These are phyloP conservation scores for Lactarius sp. DNA, from an alignment of 768 basidiomycete species.

Conservation along the genomic window DNA sequence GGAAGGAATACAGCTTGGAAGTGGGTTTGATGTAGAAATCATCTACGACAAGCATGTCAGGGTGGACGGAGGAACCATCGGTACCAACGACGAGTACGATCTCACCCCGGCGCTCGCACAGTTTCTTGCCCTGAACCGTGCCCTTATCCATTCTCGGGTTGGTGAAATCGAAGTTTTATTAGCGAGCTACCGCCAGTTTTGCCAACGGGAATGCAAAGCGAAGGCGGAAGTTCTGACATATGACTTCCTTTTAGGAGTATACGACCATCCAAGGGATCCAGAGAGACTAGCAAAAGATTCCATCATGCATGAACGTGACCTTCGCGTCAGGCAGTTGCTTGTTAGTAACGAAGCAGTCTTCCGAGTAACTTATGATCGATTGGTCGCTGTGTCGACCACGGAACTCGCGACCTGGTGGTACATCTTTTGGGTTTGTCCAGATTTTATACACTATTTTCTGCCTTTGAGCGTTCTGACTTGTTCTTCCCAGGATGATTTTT, in stretches of 20 bases:
- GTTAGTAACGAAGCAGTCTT: conserved; percentile 43
- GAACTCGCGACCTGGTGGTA: conserved; percentile 70
- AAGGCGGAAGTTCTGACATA: conserved; percentile 58
- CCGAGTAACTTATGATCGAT: conserved; percentile 48
- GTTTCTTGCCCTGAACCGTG: conserved; percentile 55
- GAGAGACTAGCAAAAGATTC: conserved; percentile 42
- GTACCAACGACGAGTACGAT: conserved; percentile 61
- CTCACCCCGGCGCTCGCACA: conserved; percentile 57
- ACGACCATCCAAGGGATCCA: conserved; percentile 48
- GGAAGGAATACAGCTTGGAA: conserved; percentile 54
- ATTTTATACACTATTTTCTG: neutral
- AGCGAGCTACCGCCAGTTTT: conserved; percentile 47
- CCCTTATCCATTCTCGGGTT: conserved; percentile 42
- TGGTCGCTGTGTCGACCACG: conserved; percentile 44
- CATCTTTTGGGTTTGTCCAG: conserved; percentile 59
- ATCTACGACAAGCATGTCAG: conserved; percentile 49
- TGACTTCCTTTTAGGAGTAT: conserved; percentile 56
- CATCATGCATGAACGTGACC: conserved; percentile 47
- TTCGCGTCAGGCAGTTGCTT: conserved; percentile 51
- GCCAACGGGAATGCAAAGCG: conserved; percentile 42
- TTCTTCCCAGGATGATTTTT: conserved; percentile 58
- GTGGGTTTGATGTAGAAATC: conserved; percentile 62
- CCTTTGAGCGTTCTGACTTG: neutral
- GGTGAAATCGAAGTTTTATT: conserved; percentile 45
- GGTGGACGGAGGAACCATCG: conserved; percentile 49